These are phyloP conservation scores for Globisporangium polare DNA, from an alignment of 352 stramenopile genomes.

Conservation along the genomic window DNA sequence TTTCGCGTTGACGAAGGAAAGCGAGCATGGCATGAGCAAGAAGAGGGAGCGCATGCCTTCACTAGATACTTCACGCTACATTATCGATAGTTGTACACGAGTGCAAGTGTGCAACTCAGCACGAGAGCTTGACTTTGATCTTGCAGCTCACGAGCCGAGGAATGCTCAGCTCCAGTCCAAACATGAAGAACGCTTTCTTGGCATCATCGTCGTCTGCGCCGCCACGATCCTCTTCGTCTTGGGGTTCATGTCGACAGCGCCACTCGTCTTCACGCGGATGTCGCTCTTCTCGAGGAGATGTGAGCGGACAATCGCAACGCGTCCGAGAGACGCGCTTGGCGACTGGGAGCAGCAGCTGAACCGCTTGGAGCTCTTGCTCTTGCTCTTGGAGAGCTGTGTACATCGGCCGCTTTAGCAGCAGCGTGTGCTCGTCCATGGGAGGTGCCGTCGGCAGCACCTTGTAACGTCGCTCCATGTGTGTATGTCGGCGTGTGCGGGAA, in stretches of 20 bases:
- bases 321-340: not conserved
- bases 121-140: conserved; percentile 8
- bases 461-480: conserved; percentile 1
- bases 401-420: not conserved
- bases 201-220: not conserved
- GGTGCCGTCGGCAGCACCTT: not conserved
- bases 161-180: conserved; percentile 1
- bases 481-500: no score
- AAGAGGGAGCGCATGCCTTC: not conserved
- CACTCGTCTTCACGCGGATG: not conserved
- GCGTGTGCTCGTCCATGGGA: conserved; percentile 1
- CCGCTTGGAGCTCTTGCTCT: not conserved
- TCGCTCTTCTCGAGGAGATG: not conserved
- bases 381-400: not conserved
- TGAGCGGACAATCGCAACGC: not conserved
- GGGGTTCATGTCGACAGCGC: not conserved
- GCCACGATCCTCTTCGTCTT: not conserved
- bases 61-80: not conserved
- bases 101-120: not conserved
- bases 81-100: not conserved
- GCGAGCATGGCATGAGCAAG: not conserved
- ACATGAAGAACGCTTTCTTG: not conserved
- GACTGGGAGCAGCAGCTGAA: not conserved
- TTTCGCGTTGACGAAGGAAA: not conserved
- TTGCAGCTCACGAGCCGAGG: conserved; percentile 6